A percentile compares a stretch with the other conserved stretches of the same genome.
Conservation (phyloP, 169 alveolate species). For the Perkinsus chesapeaki region DNA sequence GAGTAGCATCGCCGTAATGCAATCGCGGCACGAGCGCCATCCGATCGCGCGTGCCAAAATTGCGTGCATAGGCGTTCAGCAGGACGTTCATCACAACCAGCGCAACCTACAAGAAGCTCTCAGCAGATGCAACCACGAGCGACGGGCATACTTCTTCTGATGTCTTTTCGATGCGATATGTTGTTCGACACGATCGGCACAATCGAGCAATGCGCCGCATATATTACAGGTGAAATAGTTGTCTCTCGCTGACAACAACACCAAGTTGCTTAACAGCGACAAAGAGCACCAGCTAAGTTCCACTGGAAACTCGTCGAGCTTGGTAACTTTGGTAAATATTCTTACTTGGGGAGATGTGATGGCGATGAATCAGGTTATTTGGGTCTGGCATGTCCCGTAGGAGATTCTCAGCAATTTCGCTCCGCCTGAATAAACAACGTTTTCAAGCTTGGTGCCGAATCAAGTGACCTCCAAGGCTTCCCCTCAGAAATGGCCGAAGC, state of each 20-base stretch:
- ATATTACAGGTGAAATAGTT: background rate
- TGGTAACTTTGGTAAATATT: background rate
- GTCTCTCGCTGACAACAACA: background rate
- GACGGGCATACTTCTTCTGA: background rate
- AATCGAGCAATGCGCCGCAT: background rate
- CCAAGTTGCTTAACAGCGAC: too few species aligned
- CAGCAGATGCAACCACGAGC: background rate
- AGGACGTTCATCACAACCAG: too few species aligned
- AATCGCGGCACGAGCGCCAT: background rate
- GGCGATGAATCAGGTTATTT: background rate
- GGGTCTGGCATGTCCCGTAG: background rate
- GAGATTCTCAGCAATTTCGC: background rate
- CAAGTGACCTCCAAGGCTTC: background rate
- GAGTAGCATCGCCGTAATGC: too few species aligned
- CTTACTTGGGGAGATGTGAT: background rate
- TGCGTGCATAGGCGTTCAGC: background rate
- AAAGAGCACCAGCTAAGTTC: too few species aligned
- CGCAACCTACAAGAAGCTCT: too few species aligned
- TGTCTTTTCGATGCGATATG: background rate
- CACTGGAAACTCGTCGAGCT: background rate
- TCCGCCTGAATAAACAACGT: background rate
- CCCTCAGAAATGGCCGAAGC: background rate
- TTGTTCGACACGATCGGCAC: background rate
- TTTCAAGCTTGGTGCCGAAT: background rate
- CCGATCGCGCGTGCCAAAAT: background rate